Evolutionary conservation across 139 green algal genomes (phyloP), one percentile per base, ranked within the genome.

Genomic region (Pedinophyceae sp.): DNA sequence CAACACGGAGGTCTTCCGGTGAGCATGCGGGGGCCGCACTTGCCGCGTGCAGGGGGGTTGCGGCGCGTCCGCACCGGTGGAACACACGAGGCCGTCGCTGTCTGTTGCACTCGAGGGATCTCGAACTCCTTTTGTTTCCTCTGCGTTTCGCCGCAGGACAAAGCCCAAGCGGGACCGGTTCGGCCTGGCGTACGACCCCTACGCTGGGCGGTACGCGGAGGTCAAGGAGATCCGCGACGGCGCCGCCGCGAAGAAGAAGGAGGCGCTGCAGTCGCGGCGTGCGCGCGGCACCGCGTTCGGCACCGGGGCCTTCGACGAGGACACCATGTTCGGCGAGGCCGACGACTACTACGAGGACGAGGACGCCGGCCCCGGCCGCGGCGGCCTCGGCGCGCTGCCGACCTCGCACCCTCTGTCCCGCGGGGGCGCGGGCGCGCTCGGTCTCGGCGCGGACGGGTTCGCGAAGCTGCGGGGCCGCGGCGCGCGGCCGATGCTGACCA

Each of bases 101-200:
- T 16, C 25, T 50, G 43, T 20, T n/a, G n/a, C n/a, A n/a, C n/a
- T n/a, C n/a, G n/a, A n/a, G n/a, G n/a, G n/a, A n/a, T n/a, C n/a
- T n/a, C n/a, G n/a, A n/a, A n/a, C n/a, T n/a, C n/a, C n/a, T n/a
- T n/a, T n/a, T n/a, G n/a, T n/a, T n/a, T n/a, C n/a, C n/a, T n/a
- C n/a, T n/a, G n/a, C n/a, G n/a, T n/a, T n/a, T n/a, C n/a, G n/a
- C n/a, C n/a, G n/a, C n/a, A n/a, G n/a, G 29, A 4, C 10, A 0
- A 43, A 18, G 38, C 43, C 28, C 51, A 58, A 38, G 45, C 28
- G 27, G 30, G 26, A 95, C 58, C 22, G 69, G 13, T 69, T 89
- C 52, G 88, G 88, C 28, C 52, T 97, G n/a, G 88, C 86, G 0
- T 95, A 75, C 65, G 86, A 97, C 64, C 85, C 88, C 0, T 96